Percentiles rank a stretch among this genome's conserved stretches.
phyloP scores from a whole-genome alignment of 805 yeast species.

The Cyberlindnera nakhonratchasimensis region DNA sequence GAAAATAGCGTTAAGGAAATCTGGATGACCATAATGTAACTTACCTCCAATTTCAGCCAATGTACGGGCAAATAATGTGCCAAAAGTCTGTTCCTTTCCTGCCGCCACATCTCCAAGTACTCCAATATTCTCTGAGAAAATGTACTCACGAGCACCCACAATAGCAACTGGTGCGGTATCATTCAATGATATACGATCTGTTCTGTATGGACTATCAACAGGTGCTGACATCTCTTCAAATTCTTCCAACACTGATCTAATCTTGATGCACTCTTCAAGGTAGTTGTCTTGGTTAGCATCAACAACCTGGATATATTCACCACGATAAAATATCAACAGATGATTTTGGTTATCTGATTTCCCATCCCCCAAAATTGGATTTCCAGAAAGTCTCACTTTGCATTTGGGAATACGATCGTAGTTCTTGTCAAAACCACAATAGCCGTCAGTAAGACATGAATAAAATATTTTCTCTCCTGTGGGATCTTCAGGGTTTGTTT shows the following conservation, averaged over 20 bases:
- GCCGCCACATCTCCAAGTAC: conserved; percentile 84
- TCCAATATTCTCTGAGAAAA: conserved; percentile 83
- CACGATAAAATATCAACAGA: conserved; percentile 81
- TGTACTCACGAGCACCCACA: conserved; percentile 92
- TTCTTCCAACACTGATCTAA: conserved; percentile 82
- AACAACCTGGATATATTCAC: conserved; percentile 90
- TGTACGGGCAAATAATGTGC: conserved; percentile 79
- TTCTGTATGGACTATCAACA: conserved; percentile 51
- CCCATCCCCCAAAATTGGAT: conserved; percentile 95
- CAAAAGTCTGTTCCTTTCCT: conserved; percentile 85
- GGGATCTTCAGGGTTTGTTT: conserved; percentile 25
- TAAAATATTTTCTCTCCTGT: conserved; percentile 37
- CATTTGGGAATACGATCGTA: conserved; percentile 59
- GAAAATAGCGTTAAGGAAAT: conserved; percentile 67
- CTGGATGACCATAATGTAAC: conserved; percentile 85
- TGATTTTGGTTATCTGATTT: conserved; percentile 94
- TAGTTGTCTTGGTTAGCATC: conserved; percentile 98
- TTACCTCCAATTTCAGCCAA: conserved; percentile 80
- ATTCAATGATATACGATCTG: conserved; percentile 44
- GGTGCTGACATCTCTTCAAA: conserved; percentile 74
- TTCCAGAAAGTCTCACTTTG: conserved; percentile 79
- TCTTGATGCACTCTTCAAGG: conserved; percentile 88
- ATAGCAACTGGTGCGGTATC: conserved; percentile 71
- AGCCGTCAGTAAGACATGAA: conserved; percentile 69
- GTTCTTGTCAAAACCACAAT: conserved; percentile 48